phyloP scores from a whole-genome alignment of 768 basidiomycete genomes.

The Serendipita sp. region DNA sequence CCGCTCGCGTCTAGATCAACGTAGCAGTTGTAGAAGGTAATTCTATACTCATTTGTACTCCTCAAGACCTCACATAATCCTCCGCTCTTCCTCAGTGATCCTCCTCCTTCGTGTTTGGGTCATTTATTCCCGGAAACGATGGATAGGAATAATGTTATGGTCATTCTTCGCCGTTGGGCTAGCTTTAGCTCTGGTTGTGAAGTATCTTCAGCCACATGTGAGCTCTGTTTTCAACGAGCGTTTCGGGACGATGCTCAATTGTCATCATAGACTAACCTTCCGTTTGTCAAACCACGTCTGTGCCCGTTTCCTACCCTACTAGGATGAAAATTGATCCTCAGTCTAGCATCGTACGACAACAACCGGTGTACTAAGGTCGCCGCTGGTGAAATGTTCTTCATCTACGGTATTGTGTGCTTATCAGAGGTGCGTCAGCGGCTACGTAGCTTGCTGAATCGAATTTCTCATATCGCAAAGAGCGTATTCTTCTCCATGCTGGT shows the following conservation, averaged over 20 bases:
- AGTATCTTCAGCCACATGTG: constrained; percentile 1
- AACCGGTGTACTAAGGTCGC: neutral
- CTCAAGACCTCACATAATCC: neutral
- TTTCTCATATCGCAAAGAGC: neutral
- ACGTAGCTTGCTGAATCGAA: neutral
- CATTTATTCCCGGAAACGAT: neutral
- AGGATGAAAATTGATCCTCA: neutral
- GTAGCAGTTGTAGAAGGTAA: neutral
- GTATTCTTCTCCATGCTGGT: constrained; percentile 2
- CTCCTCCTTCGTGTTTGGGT: neutral
- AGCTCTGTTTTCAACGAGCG: neutral
- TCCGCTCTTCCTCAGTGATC: neutral
- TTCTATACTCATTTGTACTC: neutral
- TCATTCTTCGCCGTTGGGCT: neutral
- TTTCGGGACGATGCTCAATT: neutral
- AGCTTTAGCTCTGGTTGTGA: neutral
- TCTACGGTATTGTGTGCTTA: neutral
- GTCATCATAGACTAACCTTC: neutral
- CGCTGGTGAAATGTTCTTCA: constrained; percentile 5
- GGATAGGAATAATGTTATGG: neutral
- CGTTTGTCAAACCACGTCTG: neutral
- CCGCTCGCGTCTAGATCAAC: neutral
- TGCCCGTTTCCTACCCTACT: neutral
- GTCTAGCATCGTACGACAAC: neutral
- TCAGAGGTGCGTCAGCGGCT: neutral